Percentiles rank a stretch among this genome's conserved stretches.
These are phyloP conservation scores for Periconia sp. DNA, from an alignment of 2,329 filamentous ascomycete genomes.

Conservation along the genomic window DNA sequence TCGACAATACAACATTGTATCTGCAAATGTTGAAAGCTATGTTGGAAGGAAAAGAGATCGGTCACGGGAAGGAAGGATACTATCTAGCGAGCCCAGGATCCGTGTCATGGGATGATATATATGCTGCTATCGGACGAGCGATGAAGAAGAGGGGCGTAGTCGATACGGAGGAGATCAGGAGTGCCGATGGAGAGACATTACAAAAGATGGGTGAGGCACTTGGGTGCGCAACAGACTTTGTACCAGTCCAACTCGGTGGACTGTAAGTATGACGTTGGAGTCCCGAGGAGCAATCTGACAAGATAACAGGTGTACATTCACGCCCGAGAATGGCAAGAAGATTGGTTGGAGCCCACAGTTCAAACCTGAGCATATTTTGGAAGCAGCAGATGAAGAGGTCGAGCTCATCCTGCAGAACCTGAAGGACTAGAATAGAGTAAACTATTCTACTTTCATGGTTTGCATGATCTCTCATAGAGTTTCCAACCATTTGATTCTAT, in stretches of 20 bases:
- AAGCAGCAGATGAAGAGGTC: constrained; percentile 55
- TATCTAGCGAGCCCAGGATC: constrained; percentile 59
- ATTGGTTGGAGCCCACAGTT: constrained; percentile 57
- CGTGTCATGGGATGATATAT: constrained; percentile 59
- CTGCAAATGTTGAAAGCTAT: constrained; percentile 54
- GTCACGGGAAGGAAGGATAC: constrained; percentile 54
- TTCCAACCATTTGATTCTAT: too few relatives aligned
- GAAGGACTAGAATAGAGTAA: constrained; percentile 3
- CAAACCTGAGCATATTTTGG: constrained; percentile 53
- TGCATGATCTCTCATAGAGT: too few relatives aligned
- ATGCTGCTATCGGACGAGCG: constrained; percentile 52
- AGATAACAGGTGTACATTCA: constrained; percentile 50
- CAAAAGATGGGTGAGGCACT: constrained; percentile 52
- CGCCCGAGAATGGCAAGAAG: constrained; percentile 47
- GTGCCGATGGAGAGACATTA: constrained; percentile 42
- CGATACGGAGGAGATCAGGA: constrained; percentile 45
- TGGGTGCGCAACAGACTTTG: constrained; percentile 41
- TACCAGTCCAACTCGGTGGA: constrained; percentile 52
- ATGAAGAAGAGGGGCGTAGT: constrained; percentile 51
- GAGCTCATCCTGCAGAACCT: constrained; percentile 47
- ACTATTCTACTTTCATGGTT: too few relatives aligned
- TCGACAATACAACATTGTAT: constrained; percentile 57
- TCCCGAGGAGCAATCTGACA: background rate
- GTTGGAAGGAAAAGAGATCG: constrained; percentile 45
- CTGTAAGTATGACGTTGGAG: constrained; percentile 48